Conservation (phyloP, 2,329 filamentous ascomycete genomes). For the Exophiala mesophila region DNA sequence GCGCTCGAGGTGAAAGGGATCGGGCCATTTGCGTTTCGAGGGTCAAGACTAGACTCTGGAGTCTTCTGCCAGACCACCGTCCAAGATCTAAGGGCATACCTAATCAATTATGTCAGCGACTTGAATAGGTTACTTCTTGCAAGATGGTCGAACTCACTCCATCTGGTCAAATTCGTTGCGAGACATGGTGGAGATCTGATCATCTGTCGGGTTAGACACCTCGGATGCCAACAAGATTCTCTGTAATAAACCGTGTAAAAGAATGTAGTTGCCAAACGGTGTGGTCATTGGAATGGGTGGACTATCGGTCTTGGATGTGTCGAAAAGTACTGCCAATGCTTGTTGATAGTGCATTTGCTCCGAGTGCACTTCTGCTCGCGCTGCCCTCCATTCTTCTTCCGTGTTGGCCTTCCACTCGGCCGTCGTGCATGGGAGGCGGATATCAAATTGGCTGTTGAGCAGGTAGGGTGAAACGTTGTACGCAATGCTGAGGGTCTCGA, state of each 20-base stretch:
- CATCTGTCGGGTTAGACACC: constrained; percentile 21
- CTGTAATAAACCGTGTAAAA: constrained; percentile 67
- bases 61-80: constrained; percentile 35
- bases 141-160: not conserved
- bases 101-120: constrained; percentile 29
- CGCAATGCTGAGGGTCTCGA: constrained; percentile 34
- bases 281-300: constrained; percentile 24
- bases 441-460: constrained; percentile 33
- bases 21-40: constrained; percentile 44
- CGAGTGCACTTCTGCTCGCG: constrained; percentile 27
- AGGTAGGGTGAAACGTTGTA: constrained; percentile 36
- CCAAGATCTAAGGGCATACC: constrained; percentile 41
- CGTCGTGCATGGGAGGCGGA: constrained; percentile 34
- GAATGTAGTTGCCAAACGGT: constrained; percentile 62
- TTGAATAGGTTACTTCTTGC: constrained; percentile 25
- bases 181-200: not conserved
- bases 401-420: constrained; percentile 32
- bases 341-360: constrained; percentile 28
- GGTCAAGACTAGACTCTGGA: constrained; percentile 34
- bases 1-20: constrained; percentile 62
- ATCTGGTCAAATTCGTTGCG: not conserved
- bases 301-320: constrained; percentile 14
- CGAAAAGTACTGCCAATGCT: constrained; percentile 31
- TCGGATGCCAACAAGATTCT: constrained; percentile 62
- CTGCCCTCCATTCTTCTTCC: constrained; percentile 30